These are phyloP conservation scores for Irpex sp. DNA, from an alignment of 1,284 basidiomycete genomes.

Conservation along the genomic window DNA sequence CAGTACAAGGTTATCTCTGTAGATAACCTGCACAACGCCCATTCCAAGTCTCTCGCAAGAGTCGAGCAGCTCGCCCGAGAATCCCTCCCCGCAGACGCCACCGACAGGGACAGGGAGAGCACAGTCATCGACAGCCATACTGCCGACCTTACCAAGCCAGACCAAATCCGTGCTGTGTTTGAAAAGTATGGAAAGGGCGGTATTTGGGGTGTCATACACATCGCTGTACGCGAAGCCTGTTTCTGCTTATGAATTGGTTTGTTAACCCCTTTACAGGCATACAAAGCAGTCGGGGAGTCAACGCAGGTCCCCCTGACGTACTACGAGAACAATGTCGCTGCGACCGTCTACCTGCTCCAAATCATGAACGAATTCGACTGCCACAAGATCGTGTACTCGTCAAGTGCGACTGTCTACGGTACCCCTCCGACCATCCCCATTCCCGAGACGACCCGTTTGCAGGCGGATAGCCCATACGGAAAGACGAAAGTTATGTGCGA, in stretches of 20 bases:
- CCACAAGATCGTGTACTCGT: conserved; percentile 91
- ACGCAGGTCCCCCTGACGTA: conserved; percentile 91
- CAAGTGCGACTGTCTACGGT: conserved; percentile 99
- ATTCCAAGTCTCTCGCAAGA: conserved; percentile 67
- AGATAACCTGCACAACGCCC: conserved; percentile 92
- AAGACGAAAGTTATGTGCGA: conserved; percentile 96
- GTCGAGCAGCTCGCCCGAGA: conserved; percentile 78
- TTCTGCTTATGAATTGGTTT: neutral
- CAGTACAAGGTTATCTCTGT: conserved; percentile 90
- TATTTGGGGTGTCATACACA: conserved; percentile 97
- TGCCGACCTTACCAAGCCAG: conserved; percentile 73
- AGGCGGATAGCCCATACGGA: conserved; percentile 93
- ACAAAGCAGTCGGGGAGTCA: conserved; percentile 99
- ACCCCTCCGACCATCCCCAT: conserved; percentile 92
- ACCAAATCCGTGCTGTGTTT: conserved; percentile 75
- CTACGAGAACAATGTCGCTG: conserved; percentile 89
- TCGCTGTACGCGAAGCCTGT: conserved; percentile 62
- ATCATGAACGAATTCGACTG: conserved; percentile 84
- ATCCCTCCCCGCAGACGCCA: conserved; percentile 60
- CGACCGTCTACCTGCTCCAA: conserved; percentile 81
- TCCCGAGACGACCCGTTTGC: conserved; percentile 85
- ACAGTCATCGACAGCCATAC: conserved; percentile 67
- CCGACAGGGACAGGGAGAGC: conserved; percentile 61
- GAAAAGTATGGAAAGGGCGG: conserved; percentile 84
- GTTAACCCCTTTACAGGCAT: conserved; percentile 53